A percentile compares a stretch with the other conserved stretches of the same genome.
These are phyloP conservation scores for Phaeotremella fagi DNA, from an alignment of 768 basidiomycete genomes.

Conservation along the genomic window DNA sequence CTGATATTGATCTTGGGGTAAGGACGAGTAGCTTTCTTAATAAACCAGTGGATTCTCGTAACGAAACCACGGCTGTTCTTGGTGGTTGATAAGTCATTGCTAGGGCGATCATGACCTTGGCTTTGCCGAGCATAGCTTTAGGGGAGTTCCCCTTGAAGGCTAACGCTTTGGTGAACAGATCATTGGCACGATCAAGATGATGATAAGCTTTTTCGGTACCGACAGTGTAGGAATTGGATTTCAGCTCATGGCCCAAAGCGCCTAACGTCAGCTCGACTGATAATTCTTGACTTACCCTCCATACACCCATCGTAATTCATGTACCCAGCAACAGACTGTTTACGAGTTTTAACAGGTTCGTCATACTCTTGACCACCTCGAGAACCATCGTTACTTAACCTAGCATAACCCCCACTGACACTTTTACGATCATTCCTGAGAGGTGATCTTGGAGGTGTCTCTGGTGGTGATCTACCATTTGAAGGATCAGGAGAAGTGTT, in stretches of 20 bases:
- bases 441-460: neutral
- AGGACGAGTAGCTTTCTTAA: constrained; percentile 27
- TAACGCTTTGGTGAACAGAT: constrained; percentile 37
- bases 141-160: constrained; percentile 22
- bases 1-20: constrained; percentile 32
- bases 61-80: constrained; percentile 22
- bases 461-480: neutral
- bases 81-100: constrained; percentile 41
- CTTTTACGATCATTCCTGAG: neutral
- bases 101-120: constrained; percentile 37
- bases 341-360: neutral
- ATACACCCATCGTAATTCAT: constrained; percentile 36
- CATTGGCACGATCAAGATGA: constrained; percentile 41
- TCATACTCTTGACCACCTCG: too few relatives aligned
- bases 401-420: too few relatives aligned
- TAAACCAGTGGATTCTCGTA: constrained; percentile 25
- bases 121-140: constrained; percentile 36
- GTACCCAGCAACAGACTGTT: constrained; percentile 9
- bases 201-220: constrained; percentile 46
- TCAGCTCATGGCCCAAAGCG: constrained; percentile 40
- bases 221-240: constrained; percentile 35
- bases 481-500: neutral
- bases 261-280: constrained; percentile 13
- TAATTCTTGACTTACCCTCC: constrained; percentile 35
- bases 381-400: too few relatives aligned